Percentiles rank a stretch among this genome's conserved stretches.
Evolutionary conservation across 2,329 filamentous ascomycete genomes (phyloP).

Genomic region (Fusarium graminum): DNA sequence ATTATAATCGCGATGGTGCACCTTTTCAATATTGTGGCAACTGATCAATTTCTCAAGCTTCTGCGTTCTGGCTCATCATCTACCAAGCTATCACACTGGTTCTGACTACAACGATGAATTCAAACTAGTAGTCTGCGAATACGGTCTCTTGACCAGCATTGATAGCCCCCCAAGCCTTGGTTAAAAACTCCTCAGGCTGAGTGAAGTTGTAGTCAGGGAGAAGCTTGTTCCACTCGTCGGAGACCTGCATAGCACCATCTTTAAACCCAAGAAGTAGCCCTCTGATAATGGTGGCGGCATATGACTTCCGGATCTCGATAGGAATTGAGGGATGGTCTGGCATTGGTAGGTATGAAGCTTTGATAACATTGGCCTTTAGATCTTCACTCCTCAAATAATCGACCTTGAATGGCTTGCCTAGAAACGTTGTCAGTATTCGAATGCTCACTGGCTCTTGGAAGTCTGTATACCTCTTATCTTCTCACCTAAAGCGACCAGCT

Average conservation of each 20-base stretch:
- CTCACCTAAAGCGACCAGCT: conserved; percentile 57
- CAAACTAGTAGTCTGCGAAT: neutral
- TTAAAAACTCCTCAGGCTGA: conserved; percentile 58
- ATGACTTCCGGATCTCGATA: conserved; percentile 31
- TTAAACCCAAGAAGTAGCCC: conserved; percentile 25
- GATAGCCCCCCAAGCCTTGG: conserved; percentile 45
- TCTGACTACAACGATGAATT: too few species aligned
- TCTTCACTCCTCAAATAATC: conserved; percentile 37
- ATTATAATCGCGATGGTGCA: too few species aligned
- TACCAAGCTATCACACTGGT: too few species aligned
- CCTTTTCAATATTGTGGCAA: too few species aligned
- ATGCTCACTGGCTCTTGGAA: fast-evolving
- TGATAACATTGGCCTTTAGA: conserved; percentile 38
- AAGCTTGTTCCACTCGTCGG: conserved; percentile 59
- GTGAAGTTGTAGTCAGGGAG: conserved; percentile 60
- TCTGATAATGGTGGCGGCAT: neutral
- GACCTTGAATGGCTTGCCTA: conserved; percentile 42
- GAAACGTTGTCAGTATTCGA: neutral
- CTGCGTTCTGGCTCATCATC: too few species aligned
- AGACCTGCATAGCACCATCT: conserved; percentile 51
- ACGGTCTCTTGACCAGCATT: conserved; percentile 25
- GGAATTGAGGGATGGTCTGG: conserved; percentile 39
- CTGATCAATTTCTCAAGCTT: too few species aligned
- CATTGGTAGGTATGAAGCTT: conserved; percentile 45
- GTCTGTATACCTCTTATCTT: conserved; percentile 50